Conservation (phyloP, 2,329 filamentous ascomycete genomes). For the Fusarium graminum region DNA sequence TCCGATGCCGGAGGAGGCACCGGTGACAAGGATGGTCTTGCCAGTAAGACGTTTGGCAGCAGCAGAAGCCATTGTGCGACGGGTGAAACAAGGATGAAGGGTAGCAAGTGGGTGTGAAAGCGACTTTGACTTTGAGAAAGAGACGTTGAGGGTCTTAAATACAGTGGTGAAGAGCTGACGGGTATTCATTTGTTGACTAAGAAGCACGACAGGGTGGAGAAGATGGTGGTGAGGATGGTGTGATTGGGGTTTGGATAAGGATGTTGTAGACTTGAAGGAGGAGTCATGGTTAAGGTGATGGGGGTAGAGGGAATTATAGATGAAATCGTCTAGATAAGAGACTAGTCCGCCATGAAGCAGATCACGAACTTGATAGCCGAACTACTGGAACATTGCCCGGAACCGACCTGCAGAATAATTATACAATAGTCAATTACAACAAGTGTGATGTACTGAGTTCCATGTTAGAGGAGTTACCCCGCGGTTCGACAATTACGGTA, state of each 20-base stretch:
- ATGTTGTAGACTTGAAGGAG: conserved; percentile 7
- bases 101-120: conserved; percentile 6
- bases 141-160: conserved; percentile 35
- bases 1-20: conserved; percentile 93
- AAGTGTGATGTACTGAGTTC: not conserved
- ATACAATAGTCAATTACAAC: not conserved
- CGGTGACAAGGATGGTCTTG: conserved; percentile 93
- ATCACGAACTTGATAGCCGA: not conserved
- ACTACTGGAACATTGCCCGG: not conserved
- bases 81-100: conserved; percentile 24
- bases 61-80: conserved; percentile 65
- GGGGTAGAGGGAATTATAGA: conserved; percentile 4
- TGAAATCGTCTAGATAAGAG: conserved; percentile 15
- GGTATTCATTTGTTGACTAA: conserved; percentile 41
- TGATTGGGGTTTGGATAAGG: conserved; percentile 24
- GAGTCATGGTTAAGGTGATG: conserved; percentile 5
- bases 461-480: conserved; percentile 14
- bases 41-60: conserved; percentile 86
- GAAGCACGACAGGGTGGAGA: conserved; percentile 27
- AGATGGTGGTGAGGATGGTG: conserved; percentile 28
- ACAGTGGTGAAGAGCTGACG: conserved; percentile 34
- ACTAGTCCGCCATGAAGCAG: not conserved
- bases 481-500: conserved; percentile 12
- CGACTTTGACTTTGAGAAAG: conserved; percentile 19
- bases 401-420: not conserved